phyloP scores from a whole-genome alignment of 2,329 filamentous ascomycete genomes.

The Xylogone sp. region DNA sequence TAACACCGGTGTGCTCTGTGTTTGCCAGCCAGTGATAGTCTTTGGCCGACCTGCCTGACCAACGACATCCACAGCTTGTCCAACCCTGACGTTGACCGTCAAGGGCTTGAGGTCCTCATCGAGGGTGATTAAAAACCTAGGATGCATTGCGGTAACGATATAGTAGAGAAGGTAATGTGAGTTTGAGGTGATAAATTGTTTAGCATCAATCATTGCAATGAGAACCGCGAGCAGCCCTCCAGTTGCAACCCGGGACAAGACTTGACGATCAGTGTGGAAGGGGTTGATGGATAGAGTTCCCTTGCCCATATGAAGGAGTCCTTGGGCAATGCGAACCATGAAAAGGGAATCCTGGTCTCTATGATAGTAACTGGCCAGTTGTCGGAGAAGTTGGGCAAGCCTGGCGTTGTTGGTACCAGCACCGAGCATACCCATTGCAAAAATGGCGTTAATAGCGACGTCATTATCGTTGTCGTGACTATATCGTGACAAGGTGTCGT shows the following conservation, averaged over 20 bases:
- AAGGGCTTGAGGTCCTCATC: conserved; percentile 93
- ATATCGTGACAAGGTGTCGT: conserved; percentile 95
- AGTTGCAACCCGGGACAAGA: conserved; percentile 86
- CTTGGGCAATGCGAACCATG: conserved; percentile 98
- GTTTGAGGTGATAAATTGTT: conserved; percentile 67
- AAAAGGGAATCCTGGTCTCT: conserved; percentile 93
- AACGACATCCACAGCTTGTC: conserved; percentile 96
- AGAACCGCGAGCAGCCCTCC: conserved; percentile 87
- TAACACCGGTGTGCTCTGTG: conserved; percentile 96
- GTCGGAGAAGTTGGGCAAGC: conserved; percentile 87
- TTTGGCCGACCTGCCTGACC: conserved; percentile 95
- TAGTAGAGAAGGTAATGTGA: conserved; percentile 96
- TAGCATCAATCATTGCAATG: conserved; percentile 91
- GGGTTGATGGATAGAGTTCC: conserved; percentile 92
- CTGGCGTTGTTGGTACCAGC: conserved; percentile 98
- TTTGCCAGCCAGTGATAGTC: conserved; percentile 99
- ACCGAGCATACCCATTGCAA: conserved; percentile 95
- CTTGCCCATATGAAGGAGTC: conserved; percentile 98
- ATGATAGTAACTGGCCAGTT: conserved; percentile 97
- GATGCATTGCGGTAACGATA: conserved; percentile 94
- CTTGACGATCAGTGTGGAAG: conserved; percentile 98
- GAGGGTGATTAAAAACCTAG: conserved; percentile 91
- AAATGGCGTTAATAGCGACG: conserved; percentile 97
- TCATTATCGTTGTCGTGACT: conserved; percentile 98
- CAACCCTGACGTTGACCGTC: conserved; percentile 93